Evolutionary conservation across 2,329 filamentous ascomycete genomes (phyloP), one percentile per base, ranked within the genome.

Genomic region (Phialophora chinensis): DNA sequence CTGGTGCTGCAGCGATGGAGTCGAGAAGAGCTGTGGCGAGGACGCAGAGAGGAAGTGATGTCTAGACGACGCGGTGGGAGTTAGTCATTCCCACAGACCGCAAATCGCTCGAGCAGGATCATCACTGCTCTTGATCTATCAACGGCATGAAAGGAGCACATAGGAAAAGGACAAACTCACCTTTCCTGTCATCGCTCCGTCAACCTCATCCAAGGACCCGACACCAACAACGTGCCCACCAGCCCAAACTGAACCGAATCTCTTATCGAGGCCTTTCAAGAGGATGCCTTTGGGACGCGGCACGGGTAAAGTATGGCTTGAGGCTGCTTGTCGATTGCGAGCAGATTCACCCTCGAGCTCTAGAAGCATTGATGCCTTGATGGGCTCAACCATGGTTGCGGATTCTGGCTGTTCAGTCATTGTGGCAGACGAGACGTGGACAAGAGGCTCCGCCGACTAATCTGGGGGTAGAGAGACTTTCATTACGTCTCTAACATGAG

Each of bases 201-300:
- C 57, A 14, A 29, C 44, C 25, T 35, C 27, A 25, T 53, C 58
- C 42, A 42, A 35, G 8, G 62, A 65, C 8, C 60, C 69, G 50
- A 71, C 56, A 10, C 69, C 67, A 42, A 69, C 44, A n/a, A 71
- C 63, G 7, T 53, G 62, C 17, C 67, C 65, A 49, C 67, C 65
- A 4, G 11, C 42, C 69, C 69, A 71, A 8, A 71, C 20, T 11
- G 55, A 25, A 3, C 20, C 20, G 17, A 71, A 59, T 29, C 57
- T 52, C 25, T 25, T 56, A 42, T 69, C 63, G 2, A 71, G 62
- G 8, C 62, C 62, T 35, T 44, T 17, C 17, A 68, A 47, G 10
- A 61, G 42, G 25, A 69, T 58, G 3, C 27, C 54, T 14, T 44
- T 55, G 29, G 25, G 6, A 5, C 20, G 42, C n/a, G 33, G 17